Evolutionary conservation across 2,329 filamentous ascomycete genomes (phyloP).

Genomic region (Claviceps arundinis): DNA sequence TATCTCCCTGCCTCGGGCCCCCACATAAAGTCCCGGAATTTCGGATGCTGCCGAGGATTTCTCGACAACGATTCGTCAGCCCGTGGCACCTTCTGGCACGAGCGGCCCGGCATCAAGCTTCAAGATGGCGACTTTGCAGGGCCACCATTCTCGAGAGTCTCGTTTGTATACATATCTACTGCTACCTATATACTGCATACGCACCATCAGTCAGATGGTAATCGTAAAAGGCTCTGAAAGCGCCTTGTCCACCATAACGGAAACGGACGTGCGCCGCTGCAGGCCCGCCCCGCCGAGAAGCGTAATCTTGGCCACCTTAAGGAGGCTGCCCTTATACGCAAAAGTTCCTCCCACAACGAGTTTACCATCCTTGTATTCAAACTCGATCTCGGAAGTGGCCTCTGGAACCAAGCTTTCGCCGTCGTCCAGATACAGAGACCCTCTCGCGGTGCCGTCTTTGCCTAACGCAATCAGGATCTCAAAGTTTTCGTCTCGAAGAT

Average conservation of each 20-base stretch:
- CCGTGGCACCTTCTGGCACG: background rate
- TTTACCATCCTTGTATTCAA: conserved; percentile 39
- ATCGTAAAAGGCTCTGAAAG: background rate
- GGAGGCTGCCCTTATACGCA: background rate
- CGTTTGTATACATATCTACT: no score
- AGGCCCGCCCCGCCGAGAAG: background rate
- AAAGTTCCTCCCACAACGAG: conserved; percentile 27
- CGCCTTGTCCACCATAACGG: background rate
- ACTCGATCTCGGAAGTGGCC: conserved; percentile 19
- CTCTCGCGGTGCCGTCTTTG: conserved; percentile 46
- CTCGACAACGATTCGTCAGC: background rate
- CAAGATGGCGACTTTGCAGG: background rate
- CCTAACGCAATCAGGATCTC: conserved; percentile 54
- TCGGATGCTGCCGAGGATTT: background rate
- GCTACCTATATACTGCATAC: no score
- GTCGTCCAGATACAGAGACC: conserved; percentile 62
- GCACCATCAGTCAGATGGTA: no score
- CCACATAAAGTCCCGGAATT: background rate
- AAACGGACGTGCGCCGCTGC: background rate
- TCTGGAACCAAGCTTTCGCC: conserved; percentile 41
- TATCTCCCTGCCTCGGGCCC: background rate
- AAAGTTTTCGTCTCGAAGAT: conserved; percentile 50
- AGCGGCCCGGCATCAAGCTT: conserved; percentile 8
- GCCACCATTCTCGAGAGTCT: no score
- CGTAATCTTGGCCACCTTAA: conserved; percentile 4